These are phyloP conservation scores for Penicillium freii DNA, from an alignment of 2,329 filamentous ascomycete species.

Conservation along the genomic window DNA sequence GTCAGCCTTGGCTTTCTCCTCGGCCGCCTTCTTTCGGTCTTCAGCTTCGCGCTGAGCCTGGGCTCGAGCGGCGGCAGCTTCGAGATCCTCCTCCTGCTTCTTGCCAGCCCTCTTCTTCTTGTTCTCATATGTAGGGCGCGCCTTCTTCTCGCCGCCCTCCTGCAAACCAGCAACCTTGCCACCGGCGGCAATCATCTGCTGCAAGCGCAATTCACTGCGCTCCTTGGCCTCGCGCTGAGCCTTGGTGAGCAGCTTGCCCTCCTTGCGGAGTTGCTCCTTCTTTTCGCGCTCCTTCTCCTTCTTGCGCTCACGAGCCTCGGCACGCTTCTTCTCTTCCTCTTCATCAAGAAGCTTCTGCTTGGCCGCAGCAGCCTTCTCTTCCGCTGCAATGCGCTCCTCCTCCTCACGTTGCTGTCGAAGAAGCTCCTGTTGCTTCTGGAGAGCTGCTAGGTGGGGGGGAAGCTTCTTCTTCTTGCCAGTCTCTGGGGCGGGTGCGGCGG, in stretches of 20 bases:
- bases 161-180: constrained; percentile 47
- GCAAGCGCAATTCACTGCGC: constrained; percentile 49
- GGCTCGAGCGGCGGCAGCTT: constrained; percentile 49
- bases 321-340: constrained; percentile 49
- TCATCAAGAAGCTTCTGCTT: constrained; percentile 38
- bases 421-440: constrained; percentile 51
- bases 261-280: constrained; percentile 50
- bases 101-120: constrained; percentile 72
- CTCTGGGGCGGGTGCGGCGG: constrained; percentile 27
- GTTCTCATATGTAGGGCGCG: constrained; percentile 67
- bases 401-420: constrained; percentile 48
- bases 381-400: constrained; percentile 40
- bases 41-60: constrained; percentile 48
- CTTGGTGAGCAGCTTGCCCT: constrained; percentile 51
- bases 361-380: constrained; percentile 43
- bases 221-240: constrained; percentile 49
- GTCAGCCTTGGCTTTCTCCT: constrained; percentile 72
- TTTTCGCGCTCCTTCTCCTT: constrained; percentile 53
- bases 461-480: constrained; percentile 83
- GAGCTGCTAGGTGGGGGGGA: constrained; percentile 54
- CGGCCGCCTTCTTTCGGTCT: constrained; percentile 66
- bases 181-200: constrained; percentile 51
- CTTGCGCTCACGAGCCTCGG: constrained; percentile 47
- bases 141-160: constrained; percentile 64
- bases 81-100: constrained; percentile 57